These are phyloP conservation scores for Monosiga brevicollis DNA, from an alignment of 78 protist species.

Conservation along the genomic window DNA sequence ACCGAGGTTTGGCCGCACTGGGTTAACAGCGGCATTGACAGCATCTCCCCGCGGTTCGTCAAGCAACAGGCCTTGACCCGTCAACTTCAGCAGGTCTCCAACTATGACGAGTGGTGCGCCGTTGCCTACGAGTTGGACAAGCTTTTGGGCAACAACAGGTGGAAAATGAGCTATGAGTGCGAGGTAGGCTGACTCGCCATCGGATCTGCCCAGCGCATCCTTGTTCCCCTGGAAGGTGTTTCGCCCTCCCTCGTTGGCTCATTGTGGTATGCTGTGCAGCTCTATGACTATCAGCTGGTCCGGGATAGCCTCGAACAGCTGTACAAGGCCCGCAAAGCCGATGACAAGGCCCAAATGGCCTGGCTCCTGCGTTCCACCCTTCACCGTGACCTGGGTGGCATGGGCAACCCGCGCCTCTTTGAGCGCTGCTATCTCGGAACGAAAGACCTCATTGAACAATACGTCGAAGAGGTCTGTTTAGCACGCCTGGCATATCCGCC, in stretches of 20 bases:
- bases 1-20: no score
- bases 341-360: not conserved
- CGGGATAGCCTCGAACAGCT: not conserved
- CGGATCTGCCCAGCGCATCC: no score
- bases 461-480: conserved; percentile 25
- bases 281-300: not conserved
- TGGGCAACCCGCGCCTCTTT: conserved; percentile 35
- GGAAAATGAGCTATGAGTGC: not conserved
- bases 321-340: not conserved
- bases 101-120: not conserved
- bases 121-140: not conserved
- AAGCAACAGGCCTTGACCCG: no score
- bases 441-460: conserved; percentile 45
- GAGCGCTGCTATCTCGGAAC: conserved; percentile 29
- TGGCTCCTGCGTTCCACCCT: conserved; percentile 7
- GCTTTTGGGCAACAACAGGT: not conserved
- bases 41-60: no score
- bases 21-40: no score
- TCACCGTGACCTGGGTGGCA: conserved; percentile 39
- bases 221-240: no score
- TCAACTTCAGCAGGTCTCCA: not conserved
- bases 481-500: no score
- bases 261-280: no score
- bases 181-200: no score
- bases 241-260: no score